Conservation (phyloP, 164 flowering plant species). For the Stephania cephalantha region DNA sequence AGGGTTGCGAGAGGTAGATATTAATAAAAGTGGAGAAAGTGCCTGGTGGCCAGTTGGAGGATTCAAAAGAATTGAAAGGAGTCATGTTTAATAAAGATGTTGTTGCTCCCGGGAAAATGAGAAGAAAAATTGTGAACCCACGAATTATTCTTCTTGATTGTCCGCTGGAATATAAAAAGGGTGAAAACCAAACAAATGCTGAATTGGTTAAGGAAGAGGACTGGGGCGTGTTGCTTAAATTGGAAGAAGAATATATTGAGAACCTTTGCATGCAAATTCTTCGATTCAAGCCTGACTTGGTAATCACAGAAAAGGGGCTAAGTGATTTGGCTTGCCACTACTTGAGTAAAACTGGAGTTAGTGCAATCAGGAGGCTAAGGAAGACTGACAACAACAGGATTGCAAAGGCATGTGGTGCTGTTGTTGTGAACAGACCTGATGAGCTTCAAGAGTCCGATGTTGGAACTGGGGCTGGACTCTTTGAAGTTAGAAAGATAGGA, state of each 20-base stretch:
- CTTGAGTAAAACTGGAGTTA: slow-evolving; percentile 90
- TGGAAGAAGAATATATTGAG: slow-evolving; percentile 94
- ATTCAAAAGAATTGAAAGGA: slow-evolving; percentile 80
- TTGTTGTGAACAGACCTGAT: slow-evolving; percentile 86
- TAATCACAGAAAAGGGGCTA: slow-evolving; percentile 91
- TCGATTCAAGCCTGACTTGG: slow-evolving; percentile 86
- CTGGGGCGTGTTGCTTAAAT: slow-evolving; percentile 60
- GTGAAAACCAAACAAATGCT: slow-evolving; percentile 97
- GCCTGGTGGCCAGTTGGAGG: slow-evolving; percentile 96
- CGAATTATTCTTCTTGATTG: slow-evolving; percentile 87
- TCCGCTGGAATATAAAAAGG: slow-evolving; percentile 94
- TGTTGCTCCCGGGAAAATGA: slow-evolving; percentile 95
- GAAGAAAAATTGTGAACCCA: slow-evolving; percentile 82
- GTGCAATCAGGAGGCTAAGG: slow-evolving; percentile 86
- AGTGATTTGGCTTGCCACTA: slow-evolving; percentile 96
- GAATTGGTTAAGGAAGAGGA: slow-evolving; percentile 90
- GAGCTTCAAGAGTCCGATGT: slow-evolving; percentile 96
- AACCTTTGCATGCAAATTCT: slow-evolving; percentile 64
- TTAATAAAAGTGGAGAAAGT: slow-evolving; percentile 91
- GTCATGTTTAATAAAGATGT: slow-evolving; percentile 97
- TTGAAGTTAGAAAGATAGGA: slow-evolving; percentile 94
- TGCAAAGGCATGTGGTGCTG: slow-evolving; percentile 96
- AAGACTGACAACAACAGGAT: slow-evolving; percentile 92
- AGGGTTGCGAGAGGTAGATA: slow-evolving; percentile 86
- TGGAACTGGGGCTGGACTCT: slow-evolving; percentile 88